Evolutionary conservation across 495 filamentous ascomycete genomes (phyloP), one percentile per base, ranked within the genome.

Genomic region (Usnea hakonensis): DNA sequence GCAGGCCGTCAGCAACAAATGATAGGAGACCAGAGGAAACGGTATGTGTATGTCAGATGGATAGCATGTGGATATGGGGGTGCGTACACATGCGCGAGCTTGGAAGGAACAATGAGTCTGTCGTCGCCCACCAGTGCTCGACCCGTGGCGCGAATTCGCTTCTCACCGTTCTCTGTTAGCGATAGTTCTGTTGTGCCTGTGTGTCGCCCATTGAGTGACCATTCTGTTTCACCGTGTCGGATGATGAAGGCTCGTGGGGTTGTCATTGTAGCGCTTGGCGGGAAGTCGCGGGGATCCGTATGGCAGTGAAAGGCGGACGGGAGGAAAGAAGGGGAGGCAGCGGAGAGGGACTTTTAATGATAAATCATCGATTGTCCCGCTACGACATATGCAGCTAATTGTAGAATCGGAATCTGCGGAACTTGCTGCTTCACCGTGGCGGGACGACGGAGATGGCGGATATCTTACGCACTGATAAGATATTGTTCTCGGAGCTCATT

Each of bases 171-270:
- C 16, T 83, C 73, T 2, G 94, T 98, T 13, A 98, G 78, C 0
- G 90, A 84, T 26, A 98, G 85, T 65, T 98, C 94, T 32, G 88
- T 90, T 32, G 76, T 82, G 54, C 93, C 90, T 0, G 94, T 98
- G 77, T 98, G 93, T 28, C 87, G 85, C 62, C 92, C 94, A 69
- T 90, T 91, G 43, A 97, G 82, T 2, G 92, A 96, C 94, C 94
- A 98, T 80, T 95, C 90, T 4, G 94, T 98, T 75, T 98, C 94
- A 75, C 87, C 87, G 71, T 98, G 94, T 66, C 94, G 89, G 76
- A 94, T 79, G 63, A 98, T 88, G 81, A 97, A 97, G 73, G 91
- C 87, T 55, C 91, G 83, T 7, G 94, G 91, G 13, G 87, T 84
- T 5, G 75, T 71, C 81, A 85, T 85, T 9, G 50, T 58, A 32